Evolutionary conservation across 2,329 filamentous ascomycete genomes (phyloP).

Genomic region (Fusarium sp.): DNA sequence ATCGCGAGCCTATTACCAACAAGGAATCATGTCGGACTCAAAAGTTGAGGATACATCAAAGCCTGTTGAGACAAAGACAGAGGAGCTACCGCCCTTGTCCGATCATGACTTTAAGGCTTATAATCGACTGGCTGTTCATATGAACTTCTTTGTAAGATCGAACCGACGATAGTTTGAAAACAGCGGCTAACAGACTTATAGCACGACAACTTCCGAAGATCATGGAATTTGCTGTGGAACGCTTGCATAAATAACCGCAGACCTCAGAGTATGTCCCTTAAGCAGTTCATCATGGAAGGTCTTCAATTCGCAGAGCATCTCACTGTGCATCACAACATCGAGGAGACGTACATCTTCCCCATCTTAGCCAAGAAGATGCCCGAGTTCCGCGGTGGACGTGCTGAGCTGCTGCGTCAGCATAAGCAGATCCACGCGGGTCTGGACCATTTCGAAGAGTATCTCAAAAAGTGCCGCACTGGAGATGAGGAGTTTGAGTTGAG

Average conservation of each 20-base stretch:
- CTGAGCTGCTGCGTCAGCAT: conserved; percentile 79
- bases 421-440: conserved; percentile 81
- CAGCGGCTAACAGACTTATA: conserved; percentile 46
- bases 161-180: background rate
- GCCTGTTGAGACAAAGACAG: conserved; percentile 18
- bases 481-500: conserved; percentile 68
- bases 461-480: conserved; percentile 69
- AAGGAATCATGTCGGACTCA: conserved; percentile 34
- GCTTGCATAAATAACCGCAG: conserved; percentile 70
- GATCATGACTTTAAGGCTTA: conserved; percentile 74
- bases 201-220: conserved; percentile 81
- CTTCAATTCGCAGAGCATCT: conserved; percentile 78
- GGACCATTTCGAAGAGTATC: conserved; percentile 73
- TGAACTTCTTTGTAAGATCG: conserved; percentile 74
- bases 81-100: conserved; percentile 69
- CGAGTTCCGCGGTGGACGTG: conserved; percentile 68
- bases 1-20: conserved; percentile 1
- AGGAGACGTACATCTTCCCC: conserved; percentile 85
- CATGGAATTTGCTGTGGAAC: conserved; percentile 77
- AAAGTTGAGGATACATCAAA: conserved; percentile 15
- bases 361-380: conserved; percentile 81
- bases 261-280: conserved; percentile 72
- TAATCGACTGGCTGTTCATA: conserved; percentile 78
- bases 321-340: conserved; percentile 82
- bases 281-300: conserved; percentile 74